These are phyloP conservation scores for Pilasporangium apinafurcum DNA, from an alignment of 352 stramenopile species.

Conservation along the genomic window DNA sequence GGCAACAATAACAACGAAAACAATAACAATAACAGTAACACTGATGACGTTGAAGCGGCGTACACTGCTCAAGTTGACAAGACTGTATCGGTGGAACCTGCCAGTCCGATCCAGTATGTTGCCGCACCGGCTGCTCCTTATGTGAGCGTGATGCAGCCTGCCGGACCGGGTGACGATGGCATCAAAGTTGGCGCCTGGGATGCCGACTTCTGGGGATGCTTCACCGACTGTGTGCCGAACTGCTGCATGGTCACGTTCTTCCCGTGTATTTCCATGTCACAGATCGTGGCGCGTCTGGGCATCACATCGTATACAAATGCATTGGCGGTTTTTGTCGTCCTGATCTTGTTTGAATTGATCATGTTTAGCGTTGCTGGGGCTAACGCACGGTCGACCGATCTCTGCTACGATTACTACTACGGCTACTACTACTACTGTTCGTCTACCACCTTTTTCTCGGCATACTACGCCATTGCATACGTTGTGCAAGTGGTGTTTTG, in stretches of 20 bases:
- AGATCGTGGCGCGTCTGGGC: constrained; percentile 11
- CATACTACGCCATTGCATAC: not conserved
- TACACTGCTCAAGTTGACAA: no score
- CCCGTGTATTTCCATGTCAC: constrained; percentile 18
- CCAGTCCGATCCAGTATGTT: no score
- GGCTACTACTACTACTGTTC: no score
- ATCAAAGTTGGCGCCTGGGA: constrained; percentile 15
- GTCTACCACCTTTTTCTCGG: no score
- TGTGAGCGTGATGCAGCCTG: no score
- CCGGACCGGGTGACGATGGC: no score
- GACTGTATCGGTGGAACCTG: no score
- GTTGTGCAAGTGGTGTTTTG: not conserved
- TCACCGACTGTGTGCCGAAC: constrained; percentile 18
- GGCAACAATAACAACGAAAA: no score
- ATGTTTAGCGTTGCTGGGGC: not conserved
- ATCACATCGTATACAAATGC: constrained; percentile 8
- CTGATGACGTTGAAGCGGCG: no score
- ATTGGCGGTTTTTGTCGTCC: constrained; percentile 6
- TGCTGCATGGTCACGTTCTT: constrained; percentile 18
- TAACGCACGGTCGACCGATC: not conserved
- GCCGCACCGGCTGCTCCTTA: no score
- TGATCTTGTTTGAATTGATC: not conserved
- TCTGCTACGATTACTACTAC: not conserved
- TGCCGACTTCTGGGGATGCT: constrained; percentile 20
- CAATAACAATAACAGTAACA: no score